phyloP scores from a whole-genome alignment of 345 rosid genomes.

The Hypericum androsaemum region DNA sequence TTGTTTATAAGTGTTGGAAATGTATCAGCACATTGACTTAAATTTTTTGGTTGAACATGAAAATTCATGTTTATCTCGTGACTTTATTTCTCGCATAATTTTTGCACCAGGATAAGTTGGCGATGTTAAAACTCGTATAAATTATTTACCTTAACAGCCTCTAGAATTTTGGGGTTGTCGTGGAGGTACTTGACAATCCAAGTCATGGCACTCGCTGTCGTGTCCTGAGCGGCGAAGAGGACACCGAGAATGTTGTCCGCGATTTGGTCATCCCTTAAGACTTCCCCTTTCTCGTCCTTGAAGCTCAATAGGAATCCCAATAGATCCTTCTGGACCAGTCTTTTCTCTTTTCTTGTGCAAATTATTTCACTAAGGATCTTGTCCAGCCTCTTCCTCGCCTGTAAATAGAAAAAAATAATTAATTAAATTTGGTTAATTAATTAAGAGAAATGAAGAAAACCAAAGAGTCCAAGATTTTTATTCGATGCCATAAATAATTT shows the following conservation, averaged over 20 bases:
- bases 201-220: slow-evolving; percentile 65
- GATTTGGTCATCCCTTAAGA: slow-evolving; percentile 33
- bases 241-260: slow-evolving; percentile 64
- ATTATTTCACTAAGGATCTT: slow-evolving; percentile 40
- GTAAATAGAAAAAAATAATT: neutral
- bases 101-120: too few species aligned
- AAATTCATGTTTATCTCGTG: too few species aligned
- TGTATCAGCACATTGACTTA: too few species aligned
- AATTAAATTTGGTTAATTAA: neutral
- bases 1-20: too few species aligned
- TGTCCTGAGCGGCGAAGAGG: slow-evolving; percentile 69
- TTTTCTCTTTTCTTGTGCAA: slow-evolving; percentile 42
- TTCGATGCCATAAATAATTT: too few species aligned
- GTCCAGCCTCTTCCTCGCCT: slow-evolving; percentile 54
- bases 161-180: slow-evolving; percentile 55
- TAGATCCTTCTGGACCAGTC: slow-evolving; percentile 30
- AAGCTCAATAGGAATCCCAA: slow-evolving; percentile 41
- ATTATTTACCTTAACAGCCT: slow-evolving; percentile 68
- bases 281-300: slow-evolving; percentile 34
- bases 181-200: slow-evolving; percentile 74
- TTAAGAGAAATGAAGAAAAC: neutral
- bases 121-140: too few species aligned
- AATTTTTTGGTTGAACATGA: too few species aligned
- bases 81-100: too few species aligned
- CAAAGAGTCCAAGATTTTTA: neutral